Evolutionary conservation across 768 basidiomycete species (phyloP), one percentile per base, ranked within the genome.

Genomic region (Suillus lakei): DNA sequence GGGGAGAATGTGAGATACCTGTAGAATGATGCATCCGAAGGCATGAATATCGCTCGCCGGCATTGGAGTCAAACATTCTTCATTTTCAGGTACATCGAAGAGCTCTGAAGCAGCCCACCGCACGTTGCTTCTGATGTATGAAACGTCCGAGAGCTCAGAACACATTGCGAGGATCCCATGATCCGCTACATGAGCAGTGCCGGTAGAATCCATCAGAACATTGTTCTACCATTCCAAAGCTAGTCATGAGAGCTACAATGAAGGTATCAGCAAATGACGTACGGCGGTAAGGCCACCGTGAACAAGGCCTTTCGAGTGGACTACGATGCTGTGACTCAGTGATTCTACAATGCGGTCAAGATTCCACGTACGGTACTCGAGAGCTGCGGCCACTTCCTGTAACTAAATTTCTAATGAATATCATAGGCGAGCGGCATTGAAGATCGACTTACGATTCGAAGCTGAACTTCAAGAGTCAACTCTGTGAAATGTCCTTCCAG

Each of bases 221-320:
- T 81, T 80, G 1, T 68, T 73, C 79, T 80, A 46, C 16, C n/a
- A n/a, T 43, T 34, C 56, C n/a, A 64, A 15, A 51, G 65, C n/a
- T n/a, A n/a, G n/a, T n/a, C 28, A 64, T 30, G 39, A 23, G 41
- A 44, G 23, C 8, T 15, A 62, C 7, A 55, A 23, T 21, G 51
- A 4, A 43, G 51, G 12, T 9, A 38, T 5, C 9, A 28, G 12
- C 10, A 50, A 15, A 7, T 26, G 44, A 70, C 72, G 58, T 54
- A 82, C 83, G 23, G 79, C 82, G 66, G 81, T 81, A 28, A 84
- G 73, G 59, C 84, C 82, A 1, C 82, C 82, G 60, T 82, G 83
- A 18, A 83, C 73, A 30, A 84, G 76, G 21, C 74, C 68, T 23
- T 26, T 23, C 9, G 68, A 71, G 28, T n/a, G n/a, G n/a, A n/a